These are phyloP conservation scores for Penicillium paxilli DNA, from an alignment of 495 filamentous ascomycete genomes.

Conservation along the genomic window DNA sequence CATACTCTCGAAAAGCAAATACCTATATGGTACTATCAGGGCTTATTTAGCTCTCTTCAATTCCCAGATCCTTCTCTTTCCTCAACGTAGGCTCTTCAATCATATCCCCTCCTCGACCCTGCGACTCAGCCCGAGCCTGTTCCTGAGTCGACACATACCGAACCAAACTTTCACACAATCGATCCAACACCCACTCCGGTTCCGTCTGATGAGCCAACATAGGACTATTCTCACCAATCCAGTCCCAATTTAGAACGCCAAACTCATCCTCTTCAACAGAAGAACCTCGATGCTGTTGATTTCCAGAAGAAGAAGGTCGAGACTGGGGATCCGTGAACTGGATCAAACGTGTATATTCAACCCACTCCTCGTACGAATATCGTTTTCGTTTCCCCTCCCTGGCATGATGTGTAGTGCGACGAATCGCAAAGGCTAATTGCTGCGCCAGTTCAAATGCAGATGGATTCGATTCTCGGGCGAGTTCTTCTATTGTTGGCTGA, in stretches of 20 bases:
- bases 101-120: conserved; percentile 1
- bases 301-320: conserved; percentile 2
- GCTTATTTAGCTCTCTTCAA: conserved; percentile 17
- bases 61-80: conserved; percentile 31
- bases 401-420: conserved; percentile 48
- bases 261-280: conserved; percentile 53
- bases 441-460: conserved; percentile 46
- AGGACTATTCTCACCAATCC: conserved; percentile 65
- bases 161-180: conserved; percentile 58
- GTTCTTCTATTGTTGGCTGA: conserved; percentile 44
- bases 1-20: not conserved
- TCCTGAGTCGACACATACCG: conserved; percentile 49
- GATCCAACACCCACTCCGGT: conserved; percentile 60
- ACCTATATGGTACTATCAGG: no score
- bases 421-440: conserved; percentile 56
- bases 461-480: conserved; percentile 34
- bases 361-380: conserved; percentile 67
- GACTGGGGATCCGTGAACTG: conserved; percentile 49
- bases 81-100: conserved; percentile 24
- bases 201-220: conserved; percentile 57
- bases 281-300: not conserved
- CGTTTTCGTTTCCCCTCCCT: conserved; percentile 36
- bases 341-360: conserved; percentile 59
- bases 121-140: conserved; percentile 5
- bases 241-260: conserved; percentile 64